A percentile compares a stretch with the other conserved stretches of the same genome.
These are phyloP conservation scores for Parafenestella ontariensis DNA, from an alignment of 2,329 filamentous ascomycete genomes.

Conservation along the genomic window DNA sequence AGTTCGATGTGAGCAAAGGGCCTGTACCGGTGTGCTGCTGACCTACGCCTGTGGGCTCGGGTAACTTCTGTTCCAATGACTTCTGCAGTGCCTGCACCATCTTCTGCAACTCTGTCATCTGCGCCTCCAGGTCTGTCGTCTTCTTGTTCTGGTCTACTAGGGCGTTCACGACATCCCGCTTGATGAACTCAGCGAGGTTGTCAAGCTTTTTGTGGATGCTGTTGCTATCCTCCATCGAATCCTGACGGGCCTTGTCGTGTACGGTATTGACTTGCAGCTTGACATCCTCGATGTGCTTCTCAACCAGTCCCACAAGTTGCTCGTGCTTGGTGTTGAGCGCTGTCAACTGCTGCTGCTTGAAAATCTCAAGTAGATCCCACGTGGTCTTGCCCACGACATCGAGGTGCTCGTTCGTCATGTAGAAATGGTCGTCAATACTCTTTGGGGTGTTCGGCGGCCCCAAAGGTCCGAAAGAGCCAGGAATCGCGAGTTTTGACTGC, in stretches of 20 bases:
- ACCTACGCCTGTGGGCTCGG: constrained; percentile 7
- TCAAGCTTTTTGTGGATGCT: constrained; percentile 35
- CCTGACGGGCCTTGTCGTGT: constrained; percentile 29
- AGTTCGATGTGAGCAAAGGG: constrained; percentile 5
- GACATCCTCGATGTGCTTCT: constrained; percentile 33
- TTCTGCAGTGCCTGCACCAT: constrained; percentile 33
- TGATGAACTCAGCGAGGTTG: constrained; percentile 34
- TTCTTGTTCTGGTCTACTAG: constrained; percentile 35
- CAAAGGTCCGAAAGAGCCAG: constrained; percentile 1
- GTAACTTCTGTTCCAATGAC: constrained; percentile 23
- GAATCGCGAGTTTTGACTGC: not conserved
- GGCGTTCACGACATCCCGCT: constrained; percentile 30
- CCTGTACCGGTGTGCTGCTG: constrained; percentile 4
- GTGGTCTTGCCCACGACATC: constrained; percentile 39
- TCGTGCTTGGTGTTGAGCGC: constrained; percentile 26
- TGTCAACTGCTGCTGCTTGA: constrained; percentile 18
- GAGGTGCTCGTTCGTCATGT: constrained; percentile 46
- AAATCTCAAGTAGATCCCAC: constrained; percentile 30
- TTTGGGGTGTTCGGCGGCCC: constrained; percentile 13
- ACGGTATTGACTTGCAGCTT: constrained; percentile 32
- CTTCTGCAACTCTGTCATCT: constrained; percentile 37
- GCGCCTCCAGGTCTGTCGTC: constrained; percentile 27
- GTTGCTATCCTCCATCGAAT: constrained; percentile 24
- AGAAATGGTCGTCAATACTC: constrained; percentile 41
- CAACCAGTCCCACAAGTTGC: constrained; percentile 21